Base-by-base conservation (phyloP, 495 filamentous ascomycete species). In the Talaromyces ruber region DNA sequence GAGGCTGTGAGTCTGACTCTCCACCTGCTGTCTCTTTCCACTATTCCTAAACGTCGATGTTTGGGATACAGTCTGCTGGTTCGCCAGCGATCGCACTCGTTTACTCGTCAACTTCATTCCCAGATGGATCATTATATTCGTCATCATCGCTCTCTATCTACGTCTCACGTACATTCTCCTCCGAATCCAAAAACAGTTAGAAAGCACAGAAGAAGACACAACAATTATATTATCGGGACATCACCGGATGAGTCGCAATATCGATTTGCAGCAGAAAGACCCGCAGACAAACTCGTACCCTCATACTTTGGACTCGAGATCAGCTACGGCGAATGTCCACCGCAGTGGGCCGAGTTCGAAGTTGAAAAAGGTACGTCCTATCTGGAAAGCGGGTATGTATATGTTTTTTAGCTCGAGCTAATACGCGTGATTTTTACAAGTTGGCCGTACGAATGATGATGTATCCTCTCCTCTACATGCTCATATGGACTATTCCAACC, bases 101-200 rank as follows among this genome's bases (percentile, higher is more conserved):
- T 37, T 58, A 26, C 55, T 58, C 55, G 55, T 58, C 14, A 58
- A 58, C 21, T 58, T 58, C 25, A 37, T 58, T 18, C 55, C 55
- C 55, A 58, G 55, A 37, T 58, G 55, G 55, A 58, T 58, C 21
- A 58, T 58, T 7, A 58, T 58, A 30, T 32, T 58, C 30, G 16
- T 58, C 16, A 58, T 58, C 28, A 58, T 58, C 28, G 55, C 29
- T 24, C 32, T 58, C 28, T 58, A 58, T n/a, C 55, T 58, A 2
- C 55, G 28, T 16, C 55, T 58, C 6, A 58, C 18, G 7, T 58
- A 34, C 21, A 58, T 32, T 11, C 55, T 58, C 28, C 30, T 32
- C 30, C 55, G 32, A 30, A 37, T 37, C 14, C 55, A 26, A 5
- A 58, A 37, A 58, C 14, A 34, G 7, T 58, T 30, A 29, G 55